Conservation (phyloP, 73 alveolate species). For the Durusdinium trenchii region DNA sequence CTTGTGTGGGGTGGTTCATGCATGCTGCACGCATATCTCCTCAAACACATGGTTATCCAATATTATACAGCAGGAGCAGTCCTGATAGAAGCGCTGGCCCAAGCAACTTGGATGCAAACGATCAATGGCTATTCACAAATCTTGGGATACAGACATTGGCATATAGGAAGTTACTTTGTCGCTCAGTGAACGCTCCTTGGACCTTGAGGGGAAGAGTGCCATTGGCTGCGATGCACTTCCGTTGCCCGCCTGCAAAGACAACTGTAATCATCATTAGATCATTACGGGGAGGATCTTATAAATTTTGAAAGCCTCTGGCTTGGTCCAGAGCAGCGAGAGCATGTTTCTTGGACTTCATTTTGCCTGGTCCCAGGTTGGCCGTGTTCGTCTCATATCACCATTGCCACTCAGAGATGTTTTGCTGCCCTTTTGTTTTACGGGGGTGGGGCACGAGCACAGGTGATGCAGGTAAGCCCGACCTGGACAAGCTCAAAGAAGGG, state of each 20-base stretch:
- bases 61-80: constrained; percentile 39
- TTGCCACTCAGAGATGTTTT: background rate
- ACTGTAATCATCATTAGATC: too few relatives aligned
- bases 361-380: constrained; percentile 43
- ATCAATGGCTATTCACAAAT: background rate
- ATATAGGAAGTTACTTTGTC: background rate
- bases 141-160: background rate
- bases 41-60: too few relatives aligned
- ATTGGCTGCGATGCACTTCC: constrained; percentile 76
- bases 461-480: constrained; percentile 67
- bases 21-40: too few relatives aligned
- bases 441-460: background rate
- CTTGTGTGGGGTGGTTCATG: too few relatives aligned
- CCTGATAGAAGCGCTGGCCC: constrained; percentile 86
- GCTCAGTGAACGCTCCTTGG: background rate
- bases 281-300: too few relatives aligned
- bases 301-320: too few relatives aligned
- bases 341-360: background rate
- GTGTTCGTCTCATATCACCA: constrained; percentile 72
- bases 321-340: background rate
- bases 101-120: background rate
- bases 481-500: constrained; percentile 25
- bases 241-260: background rate
- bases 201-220: constrained; percentile 63
- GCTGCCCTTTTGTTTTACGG: background rate